Conservation (phyloP, 306 rosid species). For the Glycine soja region DNA sequence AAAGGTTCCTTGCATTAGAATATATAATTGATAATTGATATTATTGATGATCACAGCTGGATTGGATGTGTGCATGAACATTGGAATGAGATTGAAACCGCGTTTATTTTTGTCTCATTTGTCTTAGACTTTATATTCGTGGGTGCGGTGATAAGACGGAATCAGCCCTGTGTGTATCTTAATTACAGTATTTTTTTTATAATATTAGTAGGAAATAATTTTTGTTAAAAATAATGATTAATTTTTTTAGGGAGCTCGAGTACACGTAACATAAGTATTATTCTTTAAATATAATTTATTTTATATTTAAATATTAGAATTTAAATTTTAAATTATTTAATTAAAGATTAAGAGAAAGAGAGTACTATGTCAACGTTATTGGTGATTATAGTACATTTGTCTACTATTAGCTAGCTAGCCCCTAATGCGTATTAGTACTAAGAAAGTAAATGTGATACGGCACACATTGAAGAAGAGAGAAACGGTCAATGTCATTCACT, state of each 20-base stretch:
- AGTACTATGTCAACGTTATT: no score
- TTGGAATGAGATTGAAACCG: conserved; percentile 66
- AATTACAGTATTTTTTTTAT: background rate
- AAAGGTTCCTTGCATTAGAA: conserved; percentile 28
- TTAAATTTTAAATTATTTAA: no score
- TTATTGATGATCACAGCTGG: conserved; percentile 70
- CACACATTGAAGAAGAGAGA: background rate
- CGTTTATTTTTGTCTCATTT: conserved; percentile 59
- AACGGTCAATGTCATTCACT: conserved; percentile 6
- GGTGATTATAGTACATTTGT: no score
- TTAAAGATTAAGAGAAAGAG: no score
- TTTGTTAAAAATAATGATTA: no score
- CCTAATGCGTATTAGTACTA: no score
- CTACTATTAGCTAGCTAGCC: no score
- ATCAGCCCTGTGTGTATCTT: conserved; percentile 21
- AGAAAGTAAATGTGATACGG: conserved; percentile 4
- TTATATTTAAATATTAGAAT: no score
- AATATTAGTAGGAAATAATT: no score
- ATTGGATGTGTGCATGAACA: conserved; percentile 61
- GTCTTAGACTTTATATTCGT: conserved; percentile 46
- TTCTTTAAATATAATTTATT: no score
- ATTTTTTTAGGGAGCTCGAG: no score
- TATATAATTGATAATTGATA: conserved; percentile 23
- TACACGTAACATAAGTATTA: no score
- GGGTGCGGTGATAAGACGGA: conserved; percentile 45